These are phyloP conservation scores for Chlorella sorokiniana DNA, from an alignment of 139 green algal species.

Conservation along the genomic window DNA sequence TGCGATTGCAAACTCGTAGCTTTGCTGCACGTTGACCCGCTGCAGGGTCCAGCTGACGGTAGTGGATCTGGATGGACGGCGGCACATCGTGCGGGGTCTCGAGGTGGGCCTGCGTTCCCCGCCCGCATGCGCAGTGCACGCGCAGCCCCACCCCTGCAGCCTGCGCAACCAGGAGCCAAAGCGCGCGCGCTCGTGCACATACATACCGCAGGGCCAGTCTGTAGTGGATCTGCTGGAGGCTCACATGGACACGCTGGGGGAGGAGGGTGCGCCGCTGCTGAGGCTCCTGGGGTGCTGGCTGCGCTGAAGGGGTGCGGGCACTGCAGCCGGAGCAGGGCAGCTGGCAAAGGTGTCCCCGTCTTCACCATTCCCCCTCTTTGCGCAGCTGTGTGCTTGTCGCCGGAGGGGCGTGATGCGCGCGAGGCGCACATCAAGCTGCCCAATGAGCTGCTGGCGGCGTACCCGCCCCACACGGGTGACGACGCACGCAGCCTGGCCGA, in stretches of 20 bases:
- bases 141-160: too few relatives aligned
- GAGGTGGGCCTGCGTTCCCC: neutral
- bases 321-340: too few relatives aligned
- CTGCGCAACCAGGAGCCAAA: too few relatives aligned
- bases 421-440: conserved; percentile 35
- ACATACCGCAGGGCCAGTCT: conserved; percentile 36
- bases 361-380: neutral
- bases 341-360: neutral
- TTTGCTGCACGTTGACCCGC: neutral
- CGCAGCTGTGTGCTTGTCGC: conserved; percentile 41
- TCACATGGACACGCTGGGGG: conserved; percentile 28
- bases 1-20: too few relatives aligned
- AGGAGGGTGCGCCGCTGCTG: conserved; percentile 21
- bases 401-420: conserved; percentile 4
- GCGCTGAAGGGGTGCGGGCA: too few relatives aligned
- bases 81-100: conserved; percentile 27
- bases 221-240: conserved; percentile 38
- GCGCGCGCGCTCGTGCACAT: too few relatives aligned
- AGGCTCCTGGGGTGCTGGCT: too few relatives aligned
- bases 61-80: conserved; percentile 22
- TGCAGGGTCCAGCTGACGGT: conserved; percentile 39
- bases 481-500: conserved; percentile 15
- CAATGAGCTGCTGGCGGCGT: conserved; percentile 18
- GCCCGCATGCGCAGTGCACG: too few relatives aligned
- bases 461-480: neutral